Evolutionary conservation across 805 yeast genomes (phyloP).

Genomic region (Ogataea ganodermae): DNA sequence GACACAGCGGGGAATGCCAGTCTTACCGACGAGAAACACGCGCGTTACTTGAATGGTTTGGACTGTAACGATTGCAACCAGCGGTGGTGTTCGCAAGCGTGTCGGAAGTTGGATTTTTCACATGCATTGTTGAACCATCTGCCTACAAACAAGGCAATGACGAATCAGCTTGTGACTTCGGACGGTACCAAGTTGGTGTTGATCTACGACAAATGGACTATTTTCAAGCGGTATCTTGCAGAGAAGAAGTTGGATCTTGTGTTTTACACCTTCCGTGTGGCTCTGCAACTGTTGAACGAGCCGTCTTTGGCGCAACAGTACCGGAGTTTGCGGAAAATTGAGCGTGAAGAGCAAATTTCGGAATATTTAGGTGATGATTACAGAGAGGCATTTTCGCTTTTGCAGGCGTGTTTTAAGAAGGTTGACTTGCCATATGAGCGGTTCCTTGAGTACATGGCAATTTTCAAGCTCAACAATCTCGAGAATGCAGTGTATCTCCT

Average conservation of each 20-base stretch:
- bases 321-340: conserved; percentile 20
- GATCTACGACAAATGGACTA: conserved; percentile 28
- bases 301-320: conserved; percentile 17
- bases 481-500: conserved; percentile 31
- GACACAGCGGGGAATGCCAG: conserved; percentile 15
- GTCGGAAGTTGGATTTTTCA: conserved; percentile 30
- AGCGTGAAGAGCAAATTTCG: conserved; percentile 15
- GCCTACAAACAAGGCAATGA: conserved; percentile 33
- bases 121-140: conserved; percentile 31
- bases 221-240: conserved; percentile 17
- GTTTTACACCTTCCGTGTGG: conserved; percentile 23
- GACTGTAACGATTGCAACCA: conserved; percentile 34
- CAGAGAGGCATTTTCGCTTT: conserved; percentile 13
- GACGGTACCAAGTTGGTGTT: conserved; percentile 19
- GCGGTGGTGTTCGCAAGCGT: conserved; percentile 34
- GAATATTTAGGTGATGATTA: conserved; percentile 17
- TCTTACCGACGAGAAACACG: conserved; percentile 28
- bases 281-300: conserved; percentile 28
- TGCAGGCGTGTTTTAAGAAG: conserved; percentile 28
- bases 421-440: conserved; percentile 18
- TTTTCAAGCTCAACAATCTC: conserved; percentile 30
- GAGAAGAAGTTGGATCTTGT: conserved; percentile 19
- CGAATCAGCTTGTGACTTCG: conserved; percentile 22
- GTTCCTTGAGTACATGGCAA: conserved; percentile 24
- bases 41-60: conserved; percentile 32